phyloP scores from a whole-genome alignment of 495 filamentous ascomycete genomes.

The Aspergillus diversus region DNA sequence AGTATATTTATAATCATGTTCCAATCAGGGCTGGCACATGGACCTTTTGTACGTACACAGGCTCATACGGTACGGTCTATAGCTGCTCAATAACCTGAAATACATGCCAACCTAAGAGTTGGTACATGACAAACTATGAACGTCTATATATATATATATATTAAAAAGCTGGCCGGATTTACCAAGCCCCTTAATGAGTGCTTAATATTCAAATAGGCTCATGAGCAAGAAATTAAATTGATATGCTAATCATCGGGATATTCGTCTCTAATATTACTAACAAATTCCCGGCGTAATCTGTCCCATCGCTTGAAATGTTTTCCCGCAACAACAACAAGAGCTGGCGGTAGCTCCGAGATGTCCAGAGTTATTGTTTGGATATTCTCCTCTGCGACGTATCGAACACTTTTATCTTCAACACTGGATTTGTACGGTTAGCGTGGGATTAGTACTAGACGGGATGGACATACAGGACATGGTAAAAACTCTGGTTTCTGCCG shows the following conservation, averaged over 20 bases:
- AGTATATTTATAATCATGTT: too few relatives aligned
- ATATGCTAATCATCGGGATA: conserved; percentile 76
- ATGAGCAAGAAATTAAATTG: background rate
- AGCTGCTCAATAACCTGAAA: background rate
- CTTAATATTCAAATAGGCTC: too few relatives aligned
- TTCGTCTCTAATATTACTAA: conserved; percentile 83
- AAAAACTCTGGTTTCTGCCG: conserved; percentile 78
- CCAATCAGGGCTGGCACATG: too few relatives aligned
- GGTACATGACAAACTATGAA: background rate
- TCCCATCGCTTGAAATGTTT: conserved; percentile 92
- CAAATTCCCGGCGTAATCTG: conserved; percentile 62
- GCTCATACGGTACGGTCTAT: background rate
- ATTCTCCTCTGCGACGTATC: conserved; percentile 89
- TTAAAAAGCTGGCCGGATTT: too few relatives aligned
- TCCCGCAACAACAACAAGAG: conserved; percentile 72
- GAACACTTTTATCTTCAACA: conserved; percentile 69
- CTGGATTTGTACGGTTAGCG: conserved; percentile 37
- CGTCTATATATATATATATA: background rate
- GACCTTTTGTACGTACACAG: too few relatives aligned
- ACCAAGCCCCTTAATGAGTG: too few relatives aligned
- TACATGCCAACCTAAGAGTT: background rate
- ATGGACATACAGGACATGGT: conserved; percentile 75
- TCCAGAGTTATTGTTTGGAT: conserved; percentile 64
- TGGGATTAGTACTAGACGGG: background rate
- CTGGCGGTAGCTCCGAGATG: conserved; percentile 47